Conservation (phyloP, 306 rosid genomes). For the Casuarina equisetifolia region DNA sequence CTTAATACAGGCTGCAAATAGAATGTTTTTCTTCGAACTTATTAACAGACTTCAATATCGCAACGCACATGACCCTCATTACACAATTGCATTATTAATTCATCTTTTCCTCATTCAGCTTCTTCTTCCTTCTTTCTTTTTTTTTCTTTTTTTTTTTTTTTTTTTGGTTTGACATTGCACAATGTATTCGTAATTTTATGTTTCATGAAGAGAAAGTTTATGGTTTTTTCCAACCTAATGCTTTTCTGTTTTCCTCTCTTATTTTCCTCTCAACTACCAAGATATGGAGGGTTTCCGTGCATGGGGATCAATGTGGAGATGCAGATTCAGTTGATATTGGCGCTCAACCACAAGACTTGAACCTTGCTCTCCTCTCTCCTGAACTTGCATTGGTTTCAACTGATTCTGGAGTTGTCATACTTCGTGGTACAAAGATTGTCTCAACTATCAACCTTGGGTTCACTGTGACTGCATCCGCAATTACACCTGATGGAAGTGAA, state of each 20-base stretch:
- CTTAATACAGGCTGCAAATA: not conserved
- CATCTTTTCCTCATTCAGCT: not conserved
- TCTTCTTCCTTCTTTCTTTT: not conserved
- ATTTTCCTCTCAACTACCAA: slow-evolving; percentile 23
- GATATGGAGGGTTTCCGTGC: slow-evolving; percentile 74
- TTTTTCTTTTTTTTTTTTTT: not conserved
- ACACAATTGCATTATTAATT: not conserved
- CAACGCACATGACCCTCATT: not conserved
- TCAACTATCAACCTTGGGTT: slow-evolving; percentile 85
- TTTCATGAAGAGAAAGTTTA: not conserved
- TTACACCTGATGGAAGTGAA: slow-evolving; percentile 93
- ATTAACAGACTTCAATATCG: not conserved
- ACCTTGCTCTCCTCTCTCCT: slow-evolving; percentile 74
- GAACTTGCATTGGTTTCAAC: slow-evolving; percentile 79
- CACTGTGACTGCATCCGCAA: slow-evolving; percentile 73
- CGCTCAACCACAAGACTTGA: slow-evolving; percentile 88
- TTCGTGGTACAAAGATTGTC: slow-evolving; percentile 66
- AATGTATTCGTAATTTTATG: not conserved
- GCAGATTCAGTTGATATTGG: slow-evolving; percentile 85
- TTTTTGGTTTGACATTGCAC: not conserved
- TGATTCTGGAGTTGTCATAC: slow-evolving; percentile 83
- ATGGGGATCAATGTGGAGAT: slow-evolving; percentile 73
- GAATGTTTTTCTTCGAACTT: not conserved
- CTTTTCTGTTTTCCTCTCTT: slow-evolving; percentile 2
- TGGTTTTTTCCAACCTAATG: not conserved